Base-by-base conservation (phyloP, 2,329 filamentous ascomycete genomes). In the Xylariomycetidae sp. region DNA sequence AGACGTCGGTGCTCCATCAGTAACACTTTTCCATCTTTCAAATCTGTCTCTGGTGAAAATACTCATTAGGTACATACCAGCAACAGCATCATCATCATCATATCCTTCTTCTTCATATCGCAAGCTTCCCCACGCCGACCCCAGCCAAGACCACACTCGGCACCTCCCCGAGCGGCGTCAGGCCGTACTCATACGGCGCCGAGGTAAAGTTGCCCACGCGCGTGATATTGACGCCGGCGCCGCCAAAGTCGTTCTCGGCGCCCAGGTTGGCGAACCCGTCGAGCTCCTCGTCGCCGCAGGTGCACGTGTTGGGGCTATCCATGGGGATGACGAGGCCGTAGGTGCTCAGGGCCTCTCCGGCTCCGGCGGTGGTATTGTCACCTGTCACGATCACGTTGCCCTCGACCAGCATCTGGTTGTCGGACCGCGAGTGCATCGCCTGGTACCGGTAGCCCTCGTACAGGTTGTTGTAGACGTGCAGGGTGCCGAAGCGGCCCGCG, bases 181-280 rank as follows among this genome's bases (percentile, higher is more conserved):
- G 54, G 37, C 61, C 64, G 51, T 63, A 74, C 38, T 57, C 54
- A 48, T 74, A 74, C 8, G 63, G 64, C 4, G 65, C 69, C 47
- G 60, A 59, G 4, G 61, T 65, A 38, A 75, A 72, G 33, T 62
- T 59, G 3, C 71, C 72, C 5, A 64, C 59, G 43, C 63, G 65
- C 0, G 71, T 75, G 19, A 75, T 72, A 36, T 76, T 76, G 27
- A 72, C 61, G 1, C 51, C 51, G 0, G 66, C 66, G 3, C 48
- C 40, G 2, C 70, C 70, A 48, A 64, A 76, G 26, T 74, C 69
- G 43, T 75, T 65, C 38, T 54, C 59, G 57, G 42, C 5, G 5
- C 71, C 72, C 12, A 74, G 53, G 38, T 75, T 76, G 4, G 68
- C 70, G 46, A 60, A 76, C 0, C 71, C 71, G 42, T 75, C 71